phyloP scores from a whole-genome alignment of 768 basidiomycete species.

The Calocera cornea region DNA sequence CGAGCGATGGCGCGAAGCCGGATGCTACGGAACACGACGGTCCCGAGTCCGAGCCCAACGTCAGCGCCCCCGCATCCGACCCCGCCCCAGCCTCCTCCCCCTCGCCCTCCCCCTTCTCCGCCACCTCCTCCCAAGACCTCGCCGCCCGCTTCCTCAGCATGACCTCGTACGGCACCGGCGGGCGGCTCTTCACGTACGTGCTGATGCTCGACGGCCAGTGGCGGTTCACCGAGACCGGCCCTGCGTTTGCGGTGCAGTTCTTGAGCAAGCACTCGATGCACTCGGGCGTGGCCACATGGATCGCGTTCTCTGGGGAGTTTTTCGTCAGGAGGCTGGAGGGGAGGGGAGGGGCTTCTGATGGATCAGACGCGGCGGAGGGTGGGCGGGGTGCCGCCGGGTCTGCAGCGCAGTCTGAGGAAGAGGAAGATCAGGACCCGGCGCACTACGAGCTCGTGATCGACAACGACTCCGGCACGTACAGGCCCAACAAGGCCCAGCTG shows the following conservation, averaged over 20 bases:
- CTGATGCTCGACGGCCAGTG: conserved; percentile 33
- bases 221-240: conserved; percentile 36
- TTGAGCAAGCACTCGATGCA: conserved; percentile 38
- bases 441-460: conserved; percentile 35
- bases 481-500: conserved; percentile 29
- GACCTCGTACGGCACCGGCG: conserved; percentile 31
- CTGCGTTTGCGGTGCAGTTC: conserved; percentile 32
- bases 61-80: not conserved
- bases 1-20: too few relatives aligned
- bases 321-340: conserved; percentile 18
- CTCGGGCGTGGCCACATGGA: conserved; percentile 31
- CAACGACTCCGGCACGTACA: conserved; percentile 37
- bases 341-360: conserved; percentile 8
- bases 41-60: conserved; percentile 10
- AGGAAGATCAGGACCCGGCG: conserved; percentile 23
- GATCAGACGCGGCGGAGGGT: not conserved
- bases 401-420: not conserved
- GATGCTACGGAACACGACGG: too few relatives aligned
- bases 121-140: conserved; percentile 16
- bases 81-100: not conserved
- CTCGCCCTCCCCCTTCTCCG: not conserved
- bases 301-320: conserved; percentile 34
- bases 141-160: conserved; percentile 30
- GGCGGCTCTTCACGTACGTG: conserved; percentile 34
- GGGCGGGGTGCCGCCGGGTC: too few relatives aligned